Conservation (phyloP, 2,329 filamentous ascomycete genomes). For the Elsinoe fawcettii region DNA sequence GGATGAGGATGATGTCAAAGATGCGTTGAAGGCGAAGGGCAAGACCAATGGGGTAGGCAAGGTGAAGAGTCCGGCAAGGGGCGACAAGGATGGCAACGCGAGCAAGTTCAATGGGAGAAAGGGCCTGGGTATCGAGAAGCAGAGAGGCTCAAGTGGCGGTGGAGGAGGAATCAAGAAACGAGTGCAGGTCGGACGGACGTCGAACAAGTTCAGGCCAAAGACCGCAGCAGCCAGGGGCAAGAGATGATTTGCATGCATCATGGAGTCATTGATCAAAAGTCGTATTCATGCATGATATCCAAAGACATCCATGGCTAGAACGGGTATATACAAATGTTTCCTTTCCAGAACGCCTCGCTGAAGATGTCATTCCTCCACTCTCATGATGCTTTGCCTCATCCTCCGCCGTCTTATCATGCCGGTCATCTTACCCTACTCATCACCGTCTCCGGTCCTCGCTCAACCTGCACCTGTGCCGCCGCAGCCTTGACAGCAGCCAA, state of each 20-base stretch:
- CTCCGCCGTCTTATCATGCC: no score
- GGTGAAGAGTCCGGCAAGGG: neutral
- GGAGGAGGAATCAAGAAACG: neutral
- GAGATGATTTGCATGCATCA: neutral
- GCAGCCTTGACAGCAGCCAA: constrained; percentile 78
- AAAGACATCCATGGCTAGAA: constrained; percentile 2
- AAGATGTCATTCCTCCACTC: neutral
- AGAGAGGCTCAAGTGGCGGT: constrained; percentile 23
- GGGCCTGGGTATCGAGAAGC: constrained; percentile 32
- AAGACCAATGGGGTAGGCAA: constrained; percentile 21
- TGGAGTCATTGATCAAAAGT: constrained; percentile 1
- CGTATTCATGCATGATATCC: constrained; percentile 13
- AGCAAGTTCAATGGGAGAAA: constrained; percentile 23
- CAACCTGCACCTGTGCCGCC: constrained; percentile 77
- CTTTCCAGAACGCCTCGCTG: constrained; percentile 12
- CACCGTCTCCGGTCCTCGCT: constrained; percentile 78
- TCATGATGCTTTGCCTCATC: neutral
- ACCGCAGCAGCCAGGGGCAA: neutral
- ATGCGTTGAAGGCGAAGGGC: constrained; percentile 27
- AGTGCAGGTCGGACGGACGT: neutral
- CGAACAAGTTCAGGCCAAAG: constrained; percentile 14
- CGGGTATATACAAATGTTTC: constrained; percentile 10
- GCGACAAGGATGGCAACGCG: neutral
- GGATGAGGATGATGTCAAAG: constrained; percentile 34
- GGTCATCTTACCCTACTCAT: constrained; percentile 80